A percentile compares a stretch with the other conserved stretches of the same genome.
Conservation (phyloP, 306 rosid species). For the Coriaria nepalensis region DNA sequence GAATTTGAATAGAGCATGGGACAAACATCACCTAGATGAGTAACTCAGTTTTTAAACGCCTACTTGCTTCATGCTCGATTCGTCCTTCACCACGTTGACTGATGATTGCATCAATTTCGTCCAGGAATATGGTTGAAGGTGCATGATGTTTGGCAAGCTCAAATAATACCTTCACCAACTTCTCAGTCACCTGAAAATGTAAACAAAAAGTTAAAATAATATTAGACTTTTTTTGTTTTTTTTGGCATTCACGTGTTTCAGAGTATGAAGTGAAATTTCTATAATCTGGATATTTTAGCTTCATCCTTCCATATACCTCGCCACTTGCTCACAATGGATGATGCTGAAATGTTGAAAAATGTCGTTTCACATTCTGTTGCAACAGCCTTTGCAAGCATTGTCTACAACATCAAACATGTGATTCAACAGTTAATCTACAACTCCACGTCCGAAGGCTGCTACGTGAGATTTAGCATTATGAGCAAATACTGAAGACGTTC, state of each 20-base stretch:
- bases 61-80: slow-evolving; percentile 97
- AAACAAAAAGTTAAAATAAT: too few relatives aligned
- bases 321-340: slow-evolving; percentile 99
- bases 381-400: slow-evolving; percentile 99
- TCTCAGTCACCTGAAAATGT: slow-evolving; percentile 79
- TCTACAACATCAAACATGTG: slow-evolving; percentile 42
- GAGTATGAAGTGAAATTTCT: too few relatives aligned
- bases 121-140: slow-evolving; percentile 96
- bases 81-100: slow-evolving; percentile 97
- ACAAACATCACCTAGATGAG: slow-evolving; percentile 80
- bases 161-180: slow-evolving; percentile 73
- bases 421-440: slow-evolving; percentile 1
- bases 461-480: too few relatives aligned
- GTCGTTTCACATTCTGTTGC: slow-evolving; percentile 99
- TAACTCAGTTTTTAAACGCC: slow-evolving; percentile 90
- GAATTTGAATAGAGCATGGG: slow-evolving; percentile 3
- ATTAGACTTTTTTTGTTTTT: too few relatives aligned
- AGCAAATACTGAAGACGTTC: too few relatives aligned
- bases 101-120: slow-evolving; percentile 93
- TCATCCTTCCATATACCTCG: too few relatives aligned
- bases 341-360: slow-evolving; percentile 95
- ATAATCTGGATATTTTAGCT: too few relatives aligned
- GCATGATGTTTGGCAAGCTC: slow-evolving; percentile 99
- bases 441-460: too few relatives aligned
- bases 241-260: too few relatives aligned